Evolutionary conservation across 1,284 basidiomycete species (phyloP).

Genomic region (Pascua sp.): DNA sequence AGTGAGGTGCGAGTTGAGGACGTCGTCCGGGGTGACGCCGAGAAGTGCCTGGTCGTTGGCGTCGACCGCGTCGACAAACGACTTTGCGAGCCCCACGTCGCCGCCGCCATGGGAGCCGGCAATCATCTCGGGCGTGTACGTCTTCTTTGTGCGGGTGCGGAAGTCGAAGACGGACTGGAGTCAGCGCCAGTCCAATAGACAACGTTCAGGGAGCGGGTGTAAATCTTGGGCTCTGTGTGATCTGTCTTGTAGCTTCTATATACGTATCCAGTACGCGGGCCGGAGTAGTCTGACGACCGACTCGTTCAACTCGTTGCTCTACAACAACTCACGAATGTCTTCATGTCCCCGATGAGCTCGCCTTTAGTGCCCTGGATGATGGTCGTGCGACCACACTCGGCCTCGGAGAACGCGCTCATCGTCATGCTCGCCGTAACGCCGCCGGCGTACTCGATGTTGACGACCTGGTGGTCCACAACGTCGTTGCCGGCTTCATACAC

Average conservation of each 20-base stretch:
- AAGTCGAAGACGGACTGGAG: constrained; percentile 64
- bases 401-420: constrained; percentile 56
- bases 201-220: too few species aligned
- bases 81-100: constrained; percentile 64
- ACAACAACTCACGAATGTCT: constrained; percentile 53
- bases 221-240: too few species aligned
- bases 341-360: constrained; percentile 79
- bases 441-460: constrained; percentile 74
- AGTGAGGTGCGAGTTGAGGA: constrained; percentile 70
- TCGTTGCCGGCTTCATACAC: constrained; percentile 79
- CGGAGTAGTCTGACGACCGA: too few species aligned
- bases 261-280: too few species aligned
- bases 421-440: constrained; percentile 75
- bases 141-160: constrained; percentile 54
- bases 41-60: constrained; percentile 58
- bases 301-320: too few species aligned
- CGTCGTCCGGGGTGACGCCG: constrained; percentile 62
- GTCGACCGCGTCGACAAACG: constrained; percentile 70
- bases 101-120: constrained; percentile 76
- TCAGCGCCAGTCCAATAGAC: too few species aligned
- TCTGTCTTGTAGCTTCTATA: too few species aligned
- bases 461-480: constrained; percentile 76
- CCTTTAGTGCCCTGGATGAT: constrained; percentile 75
- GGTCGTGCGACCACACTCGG: constrained; percentile 70
- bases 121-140: constrained; percentile 54